phyloP scores from a whole-genome alignment of 768 basidiomycete species.

The Leccinum ochraceum region DNA sequence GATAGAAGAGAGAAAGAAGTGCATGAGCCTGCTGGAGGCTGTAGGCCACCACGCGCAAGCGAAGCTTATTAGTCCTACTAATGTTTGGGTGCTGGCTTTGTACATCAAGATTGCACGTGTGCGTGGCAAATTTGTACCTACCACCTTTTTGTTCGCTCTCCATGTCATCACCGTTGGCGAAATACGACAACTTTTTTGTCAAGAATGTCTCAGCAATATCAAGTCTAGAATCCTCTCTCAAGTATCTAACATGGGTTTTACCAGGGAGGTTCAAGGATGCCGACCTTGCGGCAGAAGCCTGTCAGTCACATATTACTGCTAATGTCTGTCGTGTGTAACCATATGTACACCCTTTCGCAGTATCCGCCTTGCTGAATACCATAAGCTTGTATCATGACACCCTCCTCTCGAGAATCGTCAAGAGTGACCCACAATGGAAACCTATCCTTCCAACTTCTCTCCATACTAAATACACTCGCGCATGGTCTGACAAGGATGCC shows the following conservation, averaged over 20 bases:
- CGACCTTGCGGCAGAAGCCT: slow-evolving; percentile 90
- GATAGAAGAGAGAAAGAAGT: slow-evolving; percentile 8
- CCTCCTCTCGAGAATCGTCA: slow-evolving; percentile 68
- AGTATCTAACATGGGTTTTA: slow-evolving; percentile 92
- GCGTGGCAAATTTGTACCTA: slow-evolving; percentile 9
- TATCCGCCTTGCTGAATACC: slow-evolving; percentile 84
- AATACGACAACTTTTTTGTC: slow-evolving; percentile 82
- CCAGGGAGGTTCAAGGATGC: slow-evolving; percentile 98
- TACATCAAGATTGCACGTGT: slow-evolving; percentile 17
- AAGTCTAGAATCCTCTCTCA: slow-evolving; percentile 83
- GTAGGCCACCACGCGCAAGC: slow-evolving; percentile 20
- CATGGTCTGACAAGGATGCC: slow-evolving; percentile 71
- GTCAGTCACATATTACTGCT: slow-evolving; percentile 53
- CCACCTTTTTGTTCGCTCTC: slow-evolving; percentile 2
- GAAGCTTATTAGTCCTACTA: slow-evolving; percentile 6
- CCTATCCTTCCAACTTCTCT: slow-evolving; percentile 74
- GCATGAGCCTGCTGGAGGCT: slow-evolving; percentile 1
- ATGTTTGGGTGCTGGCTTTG: slow-evolving; percentile 31
- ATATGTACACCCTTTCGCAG: slow-evolving; percentile 41
- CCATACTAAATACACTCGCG: slow-evolving; percentile 88
- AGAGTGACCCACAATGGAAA: slow-evolving; percentile 65
- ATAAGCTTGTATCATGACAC: slow-evolving; percentile 96
- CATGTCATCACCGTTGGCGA: slow-evolving; percentile 66
- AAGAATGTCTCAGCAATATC: slow-evolving; percentile 85
- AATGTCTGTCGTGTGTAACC: slow-evolving; percentile 18